Percentiles rank a stretch among this genome's conserved stretches.
phyloP scores from a whole-genome alignment of 768 basidiomycete species.

The Agaricus blazei region DNA sequence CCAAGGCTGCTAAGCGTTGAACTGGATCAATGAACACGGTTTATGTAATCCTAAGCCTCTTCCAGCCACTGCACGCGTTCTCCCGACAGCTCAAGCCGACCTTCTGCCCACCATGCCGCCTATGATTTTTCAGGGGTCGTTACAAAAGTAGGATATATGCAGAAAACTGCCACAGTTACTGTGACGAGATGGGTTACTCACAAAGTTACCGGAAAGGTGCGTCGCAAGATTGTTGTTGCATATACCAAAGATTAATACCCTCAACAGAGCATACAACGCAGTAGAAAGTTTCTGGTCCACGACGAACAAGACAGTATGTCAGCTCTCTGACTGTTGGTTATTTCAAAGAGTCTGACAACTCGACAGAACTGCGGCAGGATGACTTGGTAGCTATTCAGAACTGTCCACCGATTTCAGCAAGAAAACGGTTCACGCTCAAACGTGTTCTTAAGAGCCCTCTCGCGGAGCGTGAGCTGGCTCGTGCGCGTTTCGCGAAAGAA shows the following conservation, averaged over 20 bases:
- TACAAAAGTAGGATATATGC: slow-evolving; percentile 78
- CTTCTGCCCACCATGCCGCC: slow-evolving; percentile 54
- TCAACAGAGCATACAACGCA: slow-evolving; percentile 61
- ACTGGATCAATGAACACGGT: not conserved
- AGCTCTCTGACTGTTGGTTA: not conserved
- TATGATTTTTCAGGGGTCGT: slow-evolving; percentile 68
- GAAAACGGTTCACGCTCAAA: slow-evolving; percentile 73
- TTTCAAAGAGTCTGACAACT: not conserved
- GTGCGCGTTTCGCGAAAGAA: slow-evolving; percentile 19
- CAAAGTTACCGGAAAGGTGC: slow-evolving; percentile 71
- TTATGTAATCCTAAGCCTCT: not conserved
- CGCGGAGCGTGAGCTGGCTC: slow-evolving; percentile 45
- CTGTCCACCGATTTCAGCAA: slow-evolving; percentile 74
- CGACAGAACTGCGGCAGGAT: slow-evolving; percentile 54
- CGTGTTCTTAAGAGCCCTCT: slow-evolving; percentile 65
- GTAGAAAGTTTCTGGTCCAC: slow-evolving; percentile 75
- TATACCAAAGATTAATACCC: not conserved
- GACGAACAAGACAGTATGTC: slow-evolving; percentile 66
- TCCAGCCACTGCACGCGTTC: not conserved
- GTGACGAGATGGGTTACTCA: slow-evolving; percentile 74
- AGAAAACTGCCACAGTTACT: slow-evolving; percentile 80
- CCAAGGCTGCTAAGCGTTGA: not conserved
- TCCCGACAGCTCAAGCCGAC: not conserved
- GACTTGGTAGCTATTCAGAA: slow-evolving; percentile 78
- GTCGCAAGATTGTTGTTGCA: slow-evolving; percentile 12